phyloP scores from a whole-genome alignment of 257 asterid species.

The Osmanthus fragrans region DNA sequence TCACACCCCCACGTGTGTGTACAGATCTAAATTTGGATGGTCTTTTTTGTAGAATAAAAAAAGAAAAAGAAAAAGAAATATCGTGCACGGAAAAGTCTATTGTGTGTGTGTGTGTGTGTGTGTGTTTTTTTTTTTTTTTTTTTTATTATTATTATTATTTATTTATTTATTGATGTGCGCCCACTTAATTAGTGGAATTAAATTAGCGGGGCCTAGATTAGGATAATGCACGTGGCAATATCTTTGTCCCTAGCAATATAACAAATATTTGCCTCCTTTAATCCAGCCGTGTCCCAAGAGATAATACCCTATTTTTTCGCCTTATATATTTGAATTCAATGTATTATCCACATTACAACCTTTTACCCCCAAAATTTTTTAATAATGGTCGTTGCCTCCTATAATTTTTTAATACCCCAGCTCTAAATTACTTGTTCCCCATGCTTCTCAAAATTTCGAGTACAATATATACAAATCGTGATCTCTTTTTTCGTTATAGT shows the following conservation, averaged over 20 bases:
- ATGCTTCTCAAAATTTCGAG: background rate
- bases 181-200: conserved; percentile 10
- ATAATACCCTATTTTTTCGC: background rate
- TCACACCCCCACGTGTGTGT: background rate
- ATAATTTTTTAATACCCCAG: background rate
- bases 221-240: conserved; percentile 41
- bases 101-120: too few species aligned
- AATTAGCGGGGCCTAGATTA: conserved; percentile 28
- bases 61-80: background rate
- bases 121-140: background rate
- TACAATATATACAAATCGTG: too few species aligned
- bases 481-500: too few species aligned
- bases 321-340: conserved; percentile 6
- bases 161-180: too few species aligned
- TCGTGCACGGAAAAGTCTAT: background rate
- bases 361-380: background rate
- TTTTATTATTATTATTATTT: background rate
- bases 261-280: conserved; percentile 32
- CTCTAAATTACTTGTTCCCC: background rate
- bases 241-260: conserved; percentile 24
- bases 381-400: background rate
- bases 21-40: background rate
- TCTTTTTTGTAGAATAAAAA: background rate
- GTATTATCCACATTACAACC: conserved; percentile 28
- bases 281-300: conserved; percentile 29